Conservation (phyloP, 106 monocot genomes). For the Hemerocallis citrina region DNA sequence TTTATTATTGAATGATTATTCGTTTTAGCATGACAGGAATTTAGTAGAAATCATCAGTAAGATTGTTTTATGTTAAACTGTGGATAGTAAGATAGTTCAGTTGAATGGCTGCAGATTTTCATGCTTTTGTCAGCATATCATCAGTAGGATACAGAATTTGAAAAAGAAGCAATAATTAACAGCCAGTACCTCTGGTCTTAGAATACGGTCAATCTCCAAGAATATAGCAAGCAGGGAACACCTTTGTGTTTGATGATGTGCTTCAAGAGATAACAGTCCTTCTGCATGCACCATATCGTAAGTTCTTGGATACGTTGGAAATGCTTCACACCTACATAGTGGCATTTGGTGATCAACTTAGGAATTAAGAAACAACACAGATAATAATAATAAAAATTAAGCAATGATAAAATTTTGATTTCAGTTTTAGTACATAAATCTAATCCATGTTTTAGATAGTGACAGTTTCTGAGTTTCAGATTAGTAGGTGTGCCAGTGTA, state of each 20-base stretch:
- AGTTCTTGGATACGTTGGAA: conserved; percentile 96
- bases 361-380: background rate
- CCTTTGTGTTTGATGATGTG: conserved; percentile 31
- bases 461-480: background rate
- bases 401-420: background rate
- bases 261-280: conserved; percentile 43
- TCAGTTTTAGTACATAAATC: background rate
- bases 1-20: no score
- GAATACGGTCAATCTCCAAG: conserved; percentile 81
- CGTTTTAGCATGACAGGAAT: no score
- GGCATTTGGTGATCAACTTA: background rate
- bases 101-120: background rate
- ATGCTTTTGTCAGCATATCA: background rate
- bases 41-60: background rate
- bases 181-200: conserved; percentile 76
- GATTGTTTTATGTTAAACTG: background rate
- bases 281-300: conserved; percentile 94
- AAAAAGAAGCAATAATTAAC: background rate
- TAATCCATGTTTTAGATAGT: background rate
- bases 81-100: background rate
- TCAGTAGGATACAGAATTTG: background rate
- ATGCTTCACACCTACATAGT: conserved; percentile 87
- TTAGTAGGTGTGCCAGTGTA: background rate
- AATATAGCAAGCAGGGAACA: conserved; percentile 78
- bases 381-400: background rate